phyloP scores from a whole-genome alignment of 2,329 filamentous ascomycete species.

The Aspergillus neoniger region DNA sequence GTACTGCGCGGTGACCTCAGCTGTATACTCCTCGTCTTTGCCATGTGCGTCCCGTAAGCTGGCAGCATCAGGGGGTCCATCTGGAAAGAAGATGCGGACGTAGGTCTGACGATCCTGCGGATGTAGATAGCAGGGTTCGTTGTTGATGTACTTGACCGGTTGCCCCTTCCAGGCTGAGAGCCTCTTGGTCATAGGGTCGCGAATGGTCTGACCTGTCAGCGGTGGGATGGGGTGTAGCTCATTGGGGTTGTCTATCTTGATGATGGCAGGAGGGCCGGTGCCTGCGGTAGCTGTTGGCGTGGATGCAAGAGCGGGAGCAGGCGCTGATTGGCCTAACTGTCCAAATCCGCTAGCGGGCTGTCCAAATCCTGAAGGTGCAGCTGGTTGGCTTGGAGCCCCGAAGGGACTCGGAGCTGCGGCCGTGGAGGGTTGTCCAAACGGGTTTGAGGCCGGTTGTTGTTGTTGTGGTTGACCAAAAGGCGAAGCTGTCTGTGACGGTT shows the following conservation, averaged over 20 bases:
- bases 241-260: conserved; percentile 30
- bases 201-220: conserved; percentile 40
- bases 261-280: conserved; percentile 30
- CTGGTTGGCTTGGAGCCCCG: conserved; percentile 37
- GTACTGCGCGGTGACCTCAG: conserved; percentile 62
- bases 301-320: conserved; percentile 9
- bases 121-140: conserved; percentile 54
- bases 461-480: conserved; percentile 31
- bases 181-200: conserved; percentile 37
- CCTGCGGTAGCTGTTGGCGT: conserved; percentile 16
- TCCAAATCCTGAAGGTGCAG: conserved; percentile 35
- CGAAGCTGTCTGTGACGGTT: conserved; percentile 28
- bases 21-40: conserved; percentile 53
- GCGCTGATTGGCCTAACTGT: conserved; percentile 15
- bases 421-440: conserved; percentile 33
- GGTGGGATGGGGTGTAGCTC: conserved; percentile 40
- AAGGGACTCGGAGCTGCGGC: conserved; percentile 32
- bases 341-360: conserved; percentile 36
- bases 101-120: conserved; percentile 57
- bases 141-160: conserved; percentile 60
- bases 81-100: conserved; percentile 71
- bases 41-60: conserved; percentile 54
- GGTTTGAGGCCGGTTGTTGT: conserved; percentile 25
- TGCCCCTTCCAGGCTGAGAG: conserved; percentile 65
- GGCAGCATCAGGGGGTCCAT: conserved; percentile 61